Conservation (phyloP, 176 grass and related monocot genomes). For the Microstegium vimineum region DNA sequence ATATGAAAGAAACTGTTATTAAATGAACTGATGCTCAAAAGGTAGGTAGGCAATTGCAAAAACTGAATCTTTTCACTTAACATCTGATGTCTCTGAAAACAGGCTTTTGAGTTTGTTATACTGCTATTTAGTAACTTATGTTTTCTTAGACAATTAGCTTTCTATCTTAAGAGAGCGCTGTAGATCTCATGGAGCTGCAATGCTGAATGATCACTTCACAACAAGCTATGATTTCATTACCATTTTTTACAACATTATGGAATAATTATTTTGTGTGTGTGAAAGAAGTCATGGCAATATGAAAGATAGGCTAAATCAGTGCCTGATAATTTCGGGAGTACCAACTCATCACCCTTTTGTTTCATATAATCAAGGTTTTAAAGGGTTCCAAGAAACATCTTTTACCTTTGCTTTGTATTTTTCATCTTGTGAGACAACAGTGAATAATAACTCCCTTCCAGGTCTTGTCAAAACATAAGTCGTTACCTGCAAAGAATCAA, state of each 20-base stretch:
- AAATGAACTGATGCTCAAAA: neutral
- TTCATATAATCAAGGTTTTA: neutral
- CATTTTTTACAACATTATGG: neutral
- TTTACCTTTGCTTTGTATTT: slow-evolving; percentile 99
- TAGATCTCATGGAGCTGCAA: neutral
- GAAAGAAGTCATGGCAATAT: neutral
- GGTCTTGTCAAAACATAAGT: slow-evolving; percentile 96
- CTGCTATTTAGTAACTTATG: neutral
- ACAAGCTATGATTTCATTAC: neutral
- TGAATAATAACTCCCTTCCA: slow-evolving; percentile 90
- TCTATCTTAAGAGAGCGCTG: neutral
- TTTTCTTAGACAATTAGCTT: neutral
- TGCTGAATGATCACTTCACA: neutral
- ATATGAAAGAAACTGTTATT: neutral
- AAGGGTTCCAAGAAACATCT: neutral
- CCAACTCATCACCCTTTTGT: neutral
- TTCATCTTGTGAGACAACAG: slow-evolving; percentile 92
- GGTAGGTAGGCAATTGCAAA: neutral
- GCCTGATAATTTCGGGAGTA: neutral
- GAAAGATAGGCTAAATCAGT: neutral
- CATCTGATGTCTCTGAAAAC: neutral
- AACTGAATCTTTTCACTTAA: neutral
- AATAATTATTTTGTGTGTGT: neutral
- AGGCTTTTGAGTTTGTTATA: neutral
- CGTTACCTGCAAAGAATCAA: slow-evolving; percentile 44